These are phyloP conservation scores for Rhizopogon salebrosus DNA, from an alignment of 768 basidiomycete species.

Conservation along the genomic window DNA sequence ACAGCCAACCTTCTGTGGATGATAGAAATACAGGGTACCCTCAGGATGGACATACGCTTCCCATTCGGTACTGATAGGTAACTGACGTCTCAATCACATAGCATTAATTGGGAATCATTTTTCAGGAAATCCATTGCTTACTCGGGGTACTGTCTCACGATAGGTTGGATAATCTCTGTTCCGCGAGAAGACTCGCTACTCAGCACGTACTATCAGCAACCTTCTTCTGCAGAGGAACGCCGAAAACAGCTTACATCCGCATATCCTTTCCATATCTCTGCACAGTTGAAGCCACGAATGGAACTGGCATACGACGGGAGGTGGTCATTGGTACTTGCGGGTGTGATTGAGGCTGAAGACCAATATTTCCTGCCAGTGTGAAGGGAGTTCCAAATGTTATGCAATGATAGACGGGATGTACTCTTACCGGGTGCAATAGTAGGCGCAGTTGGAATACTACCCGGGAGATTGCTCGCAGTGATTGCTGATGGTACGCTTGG, in stretches of 20 bases:
- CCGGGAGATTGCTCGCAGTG: not conserved
- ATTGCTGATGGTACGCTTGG: not conserved
- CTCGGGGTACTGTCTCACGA: not conserved
- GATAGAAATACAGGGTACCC: slow-evolving; percentile 48
- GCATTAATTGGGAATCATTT: not conserved
- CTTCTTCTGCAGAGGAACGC: not conserved
- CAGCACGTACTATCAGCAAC: not conserved
- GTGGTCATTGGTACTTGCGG: not conserved
- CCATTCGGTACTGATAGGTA: slow-evolving; percentile 29
- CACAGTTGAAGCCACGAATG: not conserved
- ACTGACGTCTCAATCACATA: not conserved
- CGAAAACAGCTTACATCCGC: not conserved
- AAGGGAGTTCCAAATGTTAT: not conserved
- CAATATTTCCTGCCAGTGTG: not conserved
- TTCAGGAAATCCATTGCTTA: not conserved
- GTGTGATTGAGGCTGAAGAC: not conserved
- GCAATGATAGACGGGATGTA: not conserved
- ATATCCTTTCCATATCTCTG: not conserved
- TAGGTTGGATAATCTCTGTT: not conserved
- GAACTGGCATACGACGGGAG: not conserved
- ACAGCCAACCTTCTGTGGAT: slow-evolving; percentile 32
- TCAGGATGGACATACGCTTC: slow-evolving; percentile 42
- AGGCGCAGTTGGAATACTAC: not conserved
- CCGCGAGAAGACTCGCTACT: not conserved
- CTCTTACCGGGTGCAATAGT: not conserved